Evolutionary conservation across 2,329 filamentous ascomycete genomes (phyloP).

Genomic region (Zymoseptoria crescenta): DNA sequence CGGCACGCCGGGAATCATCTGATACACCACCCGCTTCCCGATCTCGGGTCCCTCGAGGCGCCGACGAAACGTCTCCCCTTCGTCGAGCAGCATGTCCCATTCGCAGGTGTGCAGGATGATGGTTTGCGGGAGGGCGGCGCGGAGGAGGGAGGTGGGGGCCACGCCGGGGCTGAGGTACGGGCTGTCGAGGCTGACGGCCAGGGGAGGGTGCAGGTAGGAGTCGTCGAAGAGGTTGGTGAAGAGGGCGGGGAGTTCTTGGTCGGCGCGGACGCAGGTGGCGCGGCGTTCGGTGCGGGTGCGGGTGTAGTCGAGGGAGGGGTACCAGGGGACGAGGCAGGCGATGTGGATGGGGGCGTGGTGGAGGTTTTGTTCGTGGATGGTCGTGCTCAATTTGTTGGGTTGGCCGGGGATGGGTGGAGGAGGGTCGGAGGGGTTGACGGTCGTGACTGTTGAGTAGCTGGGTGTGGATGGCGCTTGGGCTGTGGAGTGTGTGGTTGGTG

Average conservation of each 20-base stretch:
- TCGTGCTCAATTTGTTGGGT: slow-evolving; percentile 6
- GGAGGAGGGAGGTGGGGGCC: slow-evolving; percentile 47
- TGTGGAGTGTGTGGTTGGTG: neutral
- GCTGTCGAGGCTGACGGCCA: slow-evolving; percentile 44
- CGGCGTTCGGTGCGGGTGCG: slow-evolving; percentile 52
- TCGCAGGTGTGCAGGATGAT: slow-evolving; percentile 57
- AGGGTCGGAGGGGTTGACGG: slow-evolving; percentile 11
- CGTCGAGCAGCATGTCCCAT: slow-evolving; percentile 59
- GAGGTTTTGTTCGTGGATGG: slow-evolving; percentile 6
- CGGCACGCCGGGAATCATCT: slow-evolving; percentile 50
- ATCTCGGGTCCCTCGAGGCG: slow-evolving; percentile 38
- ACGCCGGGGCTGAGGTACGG: slow-evolving; percentile 54
- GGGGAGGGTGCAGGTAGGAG: slow-evolving; percentile 37
- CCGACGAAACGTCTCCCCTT: slow-evolving; percentile 54
- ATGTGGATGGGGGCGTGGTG: slow-evolving; percentile 36
- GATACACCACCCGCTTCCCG: slow-evolving; percentile 51
- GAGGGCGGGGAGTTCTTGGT: slow-evolving; percentile 43
- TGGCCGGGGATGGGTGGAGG: slow-evolving; percentile 5
- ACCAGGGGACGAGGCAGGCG: slow-evolving; percentile 53
- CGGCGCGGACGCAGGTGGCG: slow-evolving; percentile 46
- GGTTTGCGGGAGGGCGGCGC: slow-evolving; percentile 50
- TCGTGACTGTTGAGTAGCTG: slow-evolving; percentile 12
- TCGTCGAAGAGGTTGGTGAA: slow-evolving; percentile 48
- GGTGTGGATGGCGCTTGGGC: slow-evolving; percentile 7
- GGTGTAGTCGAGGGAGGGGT: slow-evolving; percentile 56